Percentiles rank a stretch among this genome's conserved stretches.
These are phyloP conservation scores for Fusarium paranaense DNA, from an alignment of 2,329 filamentous ascomycete genomes.

Conservation along the genomic window DNA sequence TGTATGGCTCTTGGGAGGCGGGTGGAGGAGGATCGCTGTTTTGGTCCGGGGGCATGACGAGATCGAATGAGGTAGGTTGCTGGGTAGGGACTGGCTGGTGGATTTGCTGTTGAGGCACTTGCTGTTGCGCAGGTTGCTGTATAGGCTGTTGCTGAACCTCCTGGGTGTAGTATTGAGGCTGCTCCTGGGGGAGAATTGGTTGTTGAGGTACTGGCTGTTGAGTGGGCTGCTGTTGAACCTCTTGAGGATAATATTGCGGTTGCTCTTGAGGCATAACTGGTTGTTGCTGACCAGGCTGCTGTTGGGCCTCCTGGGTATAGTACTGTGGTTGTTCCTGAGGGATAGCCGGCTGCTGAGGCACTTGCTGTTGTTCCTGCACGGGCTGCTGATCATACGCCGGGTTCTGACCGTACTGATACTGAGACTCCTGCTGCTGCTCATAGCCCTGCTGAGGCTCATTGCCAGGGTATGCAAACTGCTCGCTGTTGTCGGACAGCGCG, in stretches of 20 bases:
- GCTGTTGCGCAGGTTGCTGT: neutral
- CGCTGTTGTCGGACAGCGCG: neutral
- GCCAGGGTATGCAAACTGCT: constrained; percentile 5
- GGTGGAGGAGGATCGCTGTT: neutral
- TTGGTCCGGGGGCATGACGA: neutral
- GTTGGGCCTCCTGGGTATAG: neutral
- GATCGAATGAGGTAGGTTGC: neutral
- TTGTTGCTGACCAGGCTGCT: constrained; percentile 1
- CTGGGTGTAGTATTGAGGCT: neutral
- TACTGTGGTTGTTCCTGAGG: neutral
- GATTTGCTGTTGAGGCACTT: neutral
- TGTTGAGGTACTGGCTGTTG: constrained; percentile 16
- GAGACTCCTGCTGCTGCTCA: constrained; percentile 2
- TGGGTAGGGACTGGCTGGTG: constrained; percentile 7
- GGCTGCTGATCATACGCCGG: constrained; percentile 22
- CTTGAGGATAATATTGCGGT: neutral
- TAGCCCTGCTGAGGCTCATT: constrained; percentile 1
- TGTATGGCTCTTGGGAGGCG: neutral
- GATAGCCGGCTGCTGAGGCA: constrained; percentile 7
- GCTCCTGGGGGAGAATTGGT: neutral
- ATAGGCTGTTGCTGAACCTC: constrained; percentile 1
- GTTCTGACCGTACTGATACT: constrained; percentile 15
- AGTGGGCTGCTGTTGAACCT: neutral
- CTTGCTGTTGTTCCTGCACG: constrained; percentile 5
- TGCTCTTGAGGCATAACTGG: neutral